Evolutionary conservation across 768 basidiomycete genomes (phyloP).

Genomic region (Auriscalpium microsporum): DNA sequence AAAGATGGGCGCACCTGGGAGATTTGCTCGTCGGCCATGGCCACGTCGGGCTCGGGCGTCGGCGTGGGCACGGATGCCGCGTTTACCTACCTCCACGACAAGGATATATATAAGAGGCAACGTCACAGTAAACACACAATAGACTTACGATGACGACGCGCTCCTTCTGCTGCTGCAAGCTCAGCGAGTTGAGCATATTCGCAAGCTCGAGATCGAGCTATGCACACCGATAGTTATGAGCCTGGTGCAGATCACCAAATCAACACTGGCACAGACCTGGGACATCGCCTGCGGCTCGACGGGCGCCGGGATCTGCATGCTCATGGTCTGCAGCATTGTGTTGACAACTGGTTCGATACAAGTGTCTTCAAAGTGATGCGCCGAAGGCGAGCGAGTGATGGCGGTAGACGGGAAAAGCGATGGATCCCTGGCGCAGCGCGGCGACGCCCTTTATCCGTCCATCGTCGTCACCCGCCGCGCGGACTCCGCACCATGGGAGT

Average conservation of each 20-base stretch:
- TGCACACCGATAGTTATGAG: neutral
- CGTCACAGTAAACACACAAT: neutral
- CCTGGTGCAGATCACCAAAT: neutral
- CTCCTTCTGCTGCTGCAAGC: constrained; percentile 8
- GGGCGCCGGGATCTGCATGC: constrained; percentile 12
- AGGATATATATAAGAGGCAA: neutral
- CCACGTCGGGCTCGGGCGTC: constrained; percentile 9
- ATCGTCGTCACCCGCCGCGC: no score
- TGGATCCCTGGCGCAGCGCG: neutral
- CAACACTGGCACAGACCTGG: constrained; percentile 1
- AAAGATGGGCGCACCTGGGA: constrained; percentile 4
- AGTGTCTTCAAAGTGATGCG: neutral
- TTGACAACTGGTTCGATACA: neutral
- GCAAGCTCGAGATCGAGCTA: constrained; percentile 15
- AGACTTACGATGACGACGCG: constrained; percentile 5
- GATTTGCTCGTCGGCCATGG: constrained; percentile 14
- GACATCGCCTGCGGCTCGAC: constrained; percentile 8
- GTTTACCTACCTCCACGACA: constrained; percentile 15
- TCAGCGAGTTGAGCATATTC: constrained; percentile 10
- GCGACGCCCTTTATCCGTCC: neutral
- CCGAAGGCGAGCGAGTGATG: neutral
- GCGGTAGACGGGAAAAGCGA: neutral
- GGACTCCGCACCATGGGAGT: neutral
- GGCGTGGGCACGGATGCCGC: constrained; percentile 1
- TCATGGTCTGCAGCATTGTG: constrained; percentile 11